These are phyloP conservation scores for Pyricularia pennisetigena DNA, from an alignment of 2,329 filamentous ascomycete genomes.

Conservation along the genomic window DNA sequence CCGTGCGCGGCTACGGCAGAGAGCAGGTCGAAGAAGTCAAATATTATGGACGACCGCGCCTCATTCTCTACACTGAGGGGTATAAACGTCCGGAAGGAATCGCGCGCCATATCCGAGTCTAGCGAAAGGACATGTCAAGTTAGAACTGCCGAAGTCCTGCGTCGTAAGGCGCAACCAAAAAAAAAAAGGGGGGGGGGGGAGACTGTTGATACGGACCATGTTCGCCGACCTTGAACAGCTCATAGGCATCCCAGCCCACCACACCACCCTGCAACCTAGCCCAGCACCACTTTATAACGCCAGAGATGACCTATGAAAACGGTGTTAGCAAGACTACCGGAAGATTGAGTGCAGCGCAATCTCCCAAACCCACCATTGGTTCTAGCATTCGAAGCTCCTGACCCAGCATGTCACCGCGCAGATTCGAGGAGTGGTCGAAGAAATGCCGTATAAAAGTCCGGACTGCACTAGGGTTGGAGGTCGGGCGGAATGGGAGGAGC, in stretches of 20 bases:
- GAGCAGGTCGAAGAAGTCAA: conserved; percentile 92
- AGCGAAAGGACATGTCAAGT: conserved; percentile 6
- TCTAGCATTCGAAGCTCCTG: conserved; percentile 90
- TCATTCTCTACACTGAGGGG: conserved; percentile 86
- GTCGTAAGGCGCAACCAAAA: neutral
- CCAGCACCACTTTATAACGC: conserved; percentile 98
- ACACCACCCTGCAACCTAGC: conserved; percentile 82
- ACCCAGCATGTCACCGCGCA: conserved; percentile 59
- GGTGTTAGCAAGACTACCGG: conserved; percentile 13
- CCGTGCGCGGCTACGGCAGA: conserved; percentile 86
- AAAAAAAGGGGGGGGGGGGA: no score
- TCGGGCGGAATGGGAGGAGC: conserved; percentile 86
- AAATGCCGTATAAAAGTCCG: conserved; percentile 89
- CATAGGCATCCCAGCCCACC: conserved; percentile 94
- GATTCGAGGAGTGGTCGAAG: conserved; percentile 60
- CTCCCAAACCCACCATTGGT: conserved; percentile 61
- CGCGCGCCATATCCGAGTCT: conserved; percentile 87
- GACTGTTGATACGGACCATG: conserved; percentile 49
- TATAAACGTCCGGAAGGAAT: conserved; percentile 94
- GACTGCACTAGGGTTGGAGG: conserved; percentile 83
- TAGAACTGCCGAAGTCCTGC: neutral
- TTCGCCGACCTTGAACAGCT: conserved; percentile 91
- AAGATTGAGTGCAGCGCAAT: conserved; percentile 1
- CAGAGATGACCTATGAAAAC: conserved; percentile 65
- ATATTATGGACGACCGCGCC: conserved; percentile 78